Percentiles rank a stretch among this genome's conserved stretches.
phyloP scores from a whole-genome alignment of 768 basidiomycete species.

The Sarcodon sp. region DNA sequence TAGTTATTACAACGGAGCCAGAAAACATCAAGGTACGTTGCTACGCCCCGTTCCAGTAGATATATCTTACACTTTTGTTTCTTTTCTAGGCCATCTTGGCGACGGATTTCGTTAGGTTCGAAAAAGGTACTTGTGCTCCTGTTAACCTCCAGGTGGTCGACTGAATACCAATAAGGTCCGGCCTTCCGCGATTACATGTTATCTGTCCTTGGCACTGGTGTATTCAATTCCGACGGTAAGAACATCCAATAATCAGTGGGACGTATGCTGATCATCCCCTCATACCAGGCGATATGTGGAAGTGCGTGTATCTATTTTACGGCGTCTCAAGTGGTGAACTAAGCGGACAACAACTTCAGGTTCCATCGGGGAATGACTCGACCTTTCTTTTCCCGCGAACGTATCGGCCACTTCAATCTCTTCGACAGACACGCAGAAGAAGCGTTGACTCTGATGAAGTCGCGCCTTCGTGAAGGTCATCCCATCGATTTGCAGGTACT shows the following conservation, averaged over 20 bases:
- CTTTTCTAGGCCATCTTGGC: constrained; percentile 29
- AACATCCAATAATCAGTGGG: not conserved
- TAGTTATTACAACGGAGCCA: constrained; percentile 32
- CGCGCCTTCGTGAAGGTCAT: constrained; percentile 6
- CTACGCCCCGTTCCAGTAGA: too few species aligned
- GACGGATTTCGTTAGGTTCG: constrained; percentile 29
- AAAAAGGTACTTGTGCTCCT: constrained; percentile 20
- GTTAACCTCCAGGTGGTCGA: constrained; percentile 3
- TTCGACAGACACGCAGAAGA: constrained; percentile 11
- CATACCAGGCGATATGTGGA: constrained; percentile 53
- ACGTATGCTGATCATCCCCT: not conserved
- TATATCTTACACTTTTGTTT: too few species aligned
- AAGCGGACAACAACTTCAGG: constrained; percentile 15
- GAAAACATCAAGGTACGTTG: constrained; percentile 35
- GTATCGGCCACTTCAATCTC: constrained; percentile 14
- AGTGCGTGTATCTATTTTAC: constrained; percentile 21
- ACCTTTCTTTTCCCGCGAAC: constrained; percentile 41
- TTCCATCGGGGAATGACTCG: constrained; percentile 58
- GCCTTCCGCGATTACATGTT: constrained; percentile 9
- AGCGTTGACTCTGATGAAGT: constrained; percentile 3
- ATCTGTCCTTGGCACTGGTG: constrained; percentile 39
- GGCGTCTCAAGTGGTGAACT: not conserved
- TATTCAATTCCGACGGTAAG: constrained; percentile 45
- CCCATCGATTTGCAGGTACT: constrained; percentile 8
- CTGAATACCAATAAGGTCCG: constrained; percentile 7